These are phyloP conservation scores for Gardenia jasminoides DNA, from an alignment of 257 asterid species.

Conservation along the genomic window DNA sequence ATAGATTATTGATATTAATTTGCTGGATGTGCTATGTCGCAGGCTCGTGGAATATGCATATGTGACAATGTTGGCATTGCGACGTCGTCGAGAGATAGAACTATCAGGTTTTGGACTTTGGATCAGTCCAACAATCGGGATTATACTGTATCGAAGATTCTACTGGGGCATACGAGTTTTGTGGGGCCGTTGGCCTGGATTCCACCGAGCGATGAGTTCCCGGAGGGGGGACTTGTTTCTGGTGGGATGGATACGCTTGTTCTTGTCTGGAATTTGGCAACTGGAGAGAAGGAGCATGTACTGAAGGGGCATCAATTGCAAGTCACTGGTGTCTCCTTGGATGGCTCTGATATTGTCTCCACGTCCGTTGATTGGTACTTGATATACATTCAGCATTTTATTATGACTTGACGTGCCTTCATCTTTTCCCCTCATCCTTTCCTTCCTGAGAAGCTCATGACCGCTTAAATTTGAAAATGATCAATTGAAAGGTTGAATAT, in stretches of 20 bases:
- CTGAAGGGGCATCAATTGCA: slow-evolving; percentile 80
- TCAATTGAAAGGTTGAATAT: not conserved
- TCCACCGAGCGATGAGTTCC: slow-evolving; percentile 70
- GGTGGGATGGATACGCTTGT: slow-evolving; percentile 97
- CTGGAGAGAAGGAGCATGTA: slow-evolving; percentile 66
- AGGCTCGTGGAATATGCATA: slow-evolving; percentile 96
- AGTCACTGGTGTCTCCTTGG: slow-evolving; percentile 82
- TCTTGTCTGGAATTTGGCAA: slow-evolving; percentile 79
- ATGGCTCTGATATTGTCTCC: slow-evolving; percentile 76
- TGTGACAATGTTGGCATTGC: slow-evolving; percentile 82
- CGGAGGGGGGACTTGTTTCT: slow-evolving; percentile 84
- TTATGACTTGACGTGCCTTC: not conserved
- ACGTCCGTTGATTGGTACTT: slow-evolving; percentile 84
- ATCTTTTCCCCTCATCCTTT: not conserved
- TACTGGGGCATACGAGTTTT: slow-evolving; percentile 90
- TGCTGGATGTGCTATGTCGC: slow-evolving; percentile 2
- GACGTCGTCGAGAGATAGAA: slow-evolving; percentile 90
- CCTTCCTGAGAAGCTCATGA: not conserved
- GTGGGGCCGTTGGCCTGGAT: slow-evolving; percentile 97
- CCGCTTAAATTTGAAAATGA: not conserved
- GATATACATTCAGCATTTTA: not conserved
- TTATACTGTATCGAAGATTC: slow-evolving; percentile 58
- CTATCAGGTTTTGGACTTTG: slow-evolving; percentile 77
- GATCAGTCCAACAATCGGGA: slow-evolving; percentile 57
- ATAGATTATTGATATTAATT: not conserved